Evolutionary conservation across 495 filamentous ascomycete species (phyloP).

Genomic region (Daldinia decipiens): DNA sequence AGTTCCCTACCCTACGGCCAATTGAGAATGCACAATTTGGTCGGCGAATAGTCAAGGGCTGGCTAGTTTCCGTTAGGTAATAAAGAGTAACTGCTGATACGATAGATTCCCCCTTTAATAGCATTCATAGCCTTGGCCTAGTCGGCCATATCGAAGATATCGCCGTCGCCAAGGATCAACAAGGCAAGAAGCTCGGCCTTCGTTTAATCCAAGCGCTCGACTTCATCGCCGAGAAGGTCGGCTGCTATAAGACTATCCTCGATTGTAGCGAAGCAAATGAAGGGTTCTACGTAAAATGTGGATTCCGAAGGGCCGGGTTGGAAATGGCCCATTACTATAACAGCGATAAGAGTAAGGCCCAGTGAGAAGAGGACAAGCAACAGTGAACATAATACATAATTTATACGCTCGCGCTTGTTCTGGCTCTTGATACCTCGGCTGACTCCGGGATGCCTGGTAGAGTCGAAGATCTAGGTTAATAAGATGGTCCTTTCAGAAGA

Average conservation of each 20-base stretch:
- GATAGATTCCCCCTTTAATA: slow-evolving; percentile 44
- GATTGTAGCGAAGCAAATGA: slow-evolving; percentile 79
- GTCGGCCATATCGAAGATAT: slow-evolving; percentile 99
- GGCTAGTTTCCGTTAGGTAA: not conserved
- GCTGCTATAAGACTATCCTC: slow-evolving; percentile 87
- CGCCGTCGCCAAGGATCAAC: slow-evolving; percentile 90
- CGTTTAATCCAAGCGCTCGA: slow-evolving; percentile 95
- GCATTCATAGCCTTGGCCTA: slow-evolving; percentile 75
- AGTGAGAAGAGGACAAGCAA: slow-evolving; percentile 34
- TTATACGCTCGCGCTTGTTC: slow-evolving; percentile 1
- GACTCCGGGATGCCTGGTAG: slow-evolving; percentile 28
- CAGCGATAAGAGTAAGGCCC: slow-evolving; percentile 56
- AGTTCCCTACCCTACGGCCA: not conserved
- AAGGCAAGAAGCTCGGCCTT: slow-evolving; percentile 95
- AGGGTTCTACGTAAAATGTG: slow-evolving; percentile 98
- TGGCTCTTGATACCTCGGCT: slow-evolving; percentile 34
- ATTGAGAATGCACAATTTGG: not conserved
- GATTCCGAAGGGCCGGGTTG: slow-evolving; percentile 89
- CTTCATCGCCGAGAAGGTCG: slow-evolving; percentile 81
- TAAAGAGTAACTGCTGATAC: slow-evolving; percentile 17
- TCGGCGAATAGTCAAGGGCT: not conserved
- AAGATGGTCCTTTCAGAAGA: slow-evolving; percentile 3
- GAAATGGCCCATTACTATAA: slow-evolving; percentile 98
- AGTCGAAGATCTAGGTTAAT: slow-evolving; percentile 41
- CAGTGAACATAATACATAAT: slow-evolving; percentile 3